Evolutionary conservation across 1,284 basidiomycete species (phyloP).

Genomic region (Pseudomicrostroma phylloplanum): DNA sequence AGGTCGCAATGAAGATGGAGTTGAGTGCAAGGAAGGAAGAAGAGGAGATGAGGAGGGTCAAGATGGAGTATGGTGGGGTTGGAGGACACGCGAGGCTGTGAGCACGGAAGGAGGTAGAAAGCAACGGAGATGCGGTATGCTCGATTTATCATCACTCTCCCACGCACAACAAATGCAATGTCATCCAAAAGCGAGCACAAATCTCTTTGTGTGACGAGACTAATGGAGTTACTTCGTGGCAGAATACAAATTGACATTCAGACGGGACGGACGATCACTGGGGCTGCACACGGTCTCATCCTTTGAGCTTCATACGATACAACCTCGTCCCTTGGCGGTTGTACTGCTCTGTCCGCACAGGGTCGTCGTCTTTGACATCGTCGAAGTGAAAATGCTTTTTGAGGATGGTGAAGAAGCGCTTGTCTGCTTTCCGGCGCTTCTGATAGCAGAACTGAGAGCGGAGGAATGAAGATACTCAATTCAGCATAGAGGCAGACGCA

Average conservation of each 20-base stretch:
- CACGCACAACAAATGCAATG: too few species aligned
- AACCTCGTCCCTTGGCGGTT: slow-evolving; percentile 39
- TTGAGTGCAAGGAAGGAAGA: background rate
- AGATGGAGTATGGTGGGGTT: background rate
- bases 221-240: too few species aligned
- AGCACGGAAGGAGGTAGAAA: too few species aligned
- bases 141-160: too few species aligned
- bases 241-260: too few species aligned
- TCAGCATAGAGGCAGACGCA: background rate
- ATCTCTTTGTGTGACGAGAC: too few species aligned
- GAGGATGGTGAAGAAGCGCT: slow-evolving; percentile 74
- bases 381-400: slow-evolving; percentile 75
- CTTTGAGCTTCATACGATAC: slow-evolving; percentile 10
- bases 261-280: too few species aligned
- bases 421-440: slow-evolving; percentile 89
- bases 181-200: too few species aligned
- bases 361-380: slow-evolving; percentile 56
- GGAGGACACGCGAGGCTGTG: background rate
- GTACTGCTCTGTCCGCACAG: slow-evolving; percentile 24
- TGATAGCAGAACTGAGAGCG: slow-evolving; percentile 72
- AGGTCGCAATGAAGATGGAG: background rate
- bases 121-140: too few species aligned
- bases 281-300: too few species aligned
- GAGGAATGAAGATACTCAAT: background rate
- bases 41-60: background rate